A percentile compares a stretch with the other conserved stretches of the same genome.
Conservation (phyloP, 1,139 yeast genomes). For the Debaryomycetaceae sp. region DNA sequence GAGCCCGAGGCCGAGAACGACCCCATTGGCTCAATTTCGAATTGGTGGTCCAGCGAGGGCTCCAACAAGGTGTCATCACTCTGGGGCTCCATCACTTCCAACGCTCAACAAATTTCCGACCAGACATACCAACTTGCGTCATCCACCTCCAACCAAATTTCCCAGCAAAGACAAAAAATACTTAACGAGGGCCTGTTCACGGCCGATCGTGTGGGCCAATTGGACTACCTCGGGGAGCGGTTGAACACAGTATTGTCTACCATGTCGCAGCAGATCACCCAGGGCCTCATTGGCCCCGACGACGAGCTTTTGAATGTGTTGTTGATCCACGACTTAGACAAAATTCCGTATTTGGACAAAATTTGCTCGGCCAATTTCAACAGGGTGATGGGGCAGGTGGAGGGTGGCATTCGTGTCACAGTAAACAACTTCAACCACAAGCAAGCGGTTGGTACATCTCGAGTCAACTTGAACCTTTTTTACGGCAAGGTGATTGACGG, state of each 20-base stretch:
- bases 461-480: conserved; percentile 63
- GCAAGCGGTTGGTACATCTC: conserved; percentile 14
- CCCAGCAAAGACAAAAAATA: conserved; percentile 38
- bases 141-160: conserved; percentile 39
- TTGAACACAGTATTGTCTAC: conserved; percentile 34
- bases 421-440: conserved; percentile 52
- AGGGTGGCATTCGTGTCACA: conserved; percentile 71
- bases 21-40: conserved; percentile 66
- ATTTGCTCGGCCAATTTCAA: conserved; percentile 68
- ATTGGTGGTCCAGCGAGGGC: conserved; percentile 82
- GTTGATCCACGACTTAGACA: conserved; percentile 75
- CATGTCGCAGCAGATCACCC: conserved; percentile 39
- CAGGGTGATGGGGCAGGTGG: conserved; percentile 86
- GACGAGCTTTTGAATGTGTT: conserved; percentile 42
- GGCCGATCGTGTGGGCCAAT: conserved; percentile 23
- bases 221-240: conserved; percentile 24
- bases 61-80: conserved; percentile 66
- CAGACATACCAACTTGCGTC: conserved; percentile 42
- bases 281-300: conserved; percentile 72
- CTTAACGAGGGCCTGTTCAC: conserved; percentile 20
- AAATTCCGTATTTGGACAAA: conserved; percentile 61
- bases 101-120: conserved; percentile 40
- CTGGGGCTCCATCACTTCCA: conserved; percentile 55
- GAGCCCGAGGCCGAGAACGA: conserved; percentile 42
- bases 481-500: conserved; percentile 79